Evolutionary conservation across 2,329 filamentous ascomycete genomes (phyloP), one percentile per base, ranked within the genome.

Genomic region (Alternaria conjuncta): DNA sequence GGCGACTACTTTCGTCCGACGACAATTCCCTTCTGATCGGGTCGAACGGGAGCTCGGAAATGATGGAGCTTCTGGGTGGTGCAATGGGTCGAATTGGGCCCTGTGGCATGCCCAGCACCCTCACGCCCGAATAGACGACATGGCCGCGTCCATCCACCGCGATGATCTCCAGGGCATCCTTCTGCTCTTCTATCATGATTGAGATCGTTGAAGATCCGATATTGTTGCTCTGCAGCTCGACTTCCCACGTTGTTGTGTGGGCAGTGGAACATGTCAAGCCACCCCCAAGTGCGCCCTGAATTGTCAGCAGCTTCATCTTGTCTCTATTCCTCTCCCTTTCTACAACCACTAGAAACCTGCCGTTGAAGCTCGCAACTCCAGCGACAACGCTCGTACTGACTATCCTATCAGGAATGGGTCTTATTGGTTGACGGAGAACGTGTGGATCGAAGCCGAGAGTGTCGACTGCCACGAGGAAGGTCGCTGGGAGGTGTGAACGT

Each of bases 391-490:
- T 60, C 30, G 65, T 36, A 1, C 68, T 58, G 1, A 63, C 45
- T 8, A 66, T 57, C 5, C 50, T 56, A 6, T 63, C 65, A 10
- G 63, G 50, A 23, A 70, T 57, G 23, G 59, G 49, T 9, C 32
- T 67, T 53, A 66, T 67, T 20, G 46, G 50, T 15, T 61, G 43
- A 4, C 50, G 59, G 10, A 51, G 30, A 18, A 20, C 21, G 18
- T 59, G 43, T 20, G 53, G 56, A 36, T 54, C 60, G 25, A 53
- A 47, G 13, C 51, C 32, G 3, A 59, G 49, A 4, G 32, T 49
- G 11, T 60, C 65, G 21, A 73, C 41, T 6, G 69, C 65, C 8
- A 62, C 60, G 15, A 73, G 63, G 51, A 72, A 73, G n/a, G 60
- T 71, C 21, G 57, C 65, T 3, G 61, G 26, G 23, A 68, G 44